Percentiles rank a stretch among this genome's conserved stretches.
Conservation (phyloP, 2,329 filamentous ascomycete species). For the Ascochyta pisi region DNA sequence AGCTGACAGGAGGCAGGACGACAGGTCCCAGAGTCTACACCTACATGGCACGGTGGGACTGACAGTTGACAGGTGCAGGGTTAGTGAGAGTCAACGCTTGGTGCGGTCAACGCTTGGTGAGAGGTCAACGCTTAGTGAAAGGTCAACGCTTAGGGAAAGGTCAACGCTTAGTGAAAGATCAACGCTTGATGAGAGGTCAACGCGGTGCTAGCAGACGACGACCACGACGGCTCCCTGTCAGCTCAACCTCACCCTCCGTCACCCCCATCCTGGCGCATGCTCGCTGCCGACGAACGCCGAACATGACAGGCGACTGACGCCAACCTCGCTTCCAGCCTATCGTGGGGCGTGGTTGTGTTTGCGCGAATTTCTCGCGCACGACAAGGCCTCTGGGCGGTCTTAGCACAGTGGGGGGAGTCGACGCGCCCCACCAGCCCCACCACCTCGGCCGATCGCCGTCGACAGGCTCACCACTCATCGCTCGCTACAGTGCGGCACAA, state of each 20-base stretch:
- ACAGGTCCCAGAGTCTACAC: background rate
- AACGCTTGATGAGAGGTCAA: background rate
- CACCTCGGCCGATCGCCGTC: slow-evolving; percentile 21
- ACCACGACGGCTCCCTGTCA: background rate
- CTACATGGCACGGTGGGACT: background rate
- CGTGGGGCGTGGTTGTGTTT: slow-evolving; percentile 1
- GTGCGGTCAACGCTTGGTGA: background rate
- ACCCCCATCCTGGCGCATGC: background rate
- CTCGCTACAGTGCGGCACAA: background rate
- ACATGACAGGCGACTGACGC: background rate
- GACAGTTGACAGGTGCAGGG: slow-evolving; percentile 10
- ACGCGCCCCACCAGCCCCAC: slow-evolving; percentile 12
- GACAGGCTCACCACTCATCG: background rate
- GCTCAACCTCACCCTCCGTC: too few species aligned
- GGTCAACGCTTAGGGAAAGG: background rate
- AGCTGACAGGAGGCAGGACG: background rate
- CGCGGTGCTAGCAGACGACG: background rate
- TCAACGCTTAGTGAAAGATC: background rate
- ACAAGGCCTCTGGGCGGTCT: background rate
- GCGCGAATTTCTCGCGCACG: slow-evolving; percentile 18
- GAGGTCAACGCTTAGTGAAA: background rate
- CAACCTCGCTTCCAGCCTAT: slow-evolving; percentile 3
- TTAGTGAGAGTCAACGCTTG: slow-evolving; percentile 1
- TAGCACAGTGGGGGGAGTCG: background rate
- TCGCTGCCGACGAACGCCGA: slow-evolving; percentile 5